Evolutionary conservation across 1,139 yeast genomes (phyloP), one percentile per base, ranked within the genome.

Genomic region (Debaryomyces fabryi): DNA sequence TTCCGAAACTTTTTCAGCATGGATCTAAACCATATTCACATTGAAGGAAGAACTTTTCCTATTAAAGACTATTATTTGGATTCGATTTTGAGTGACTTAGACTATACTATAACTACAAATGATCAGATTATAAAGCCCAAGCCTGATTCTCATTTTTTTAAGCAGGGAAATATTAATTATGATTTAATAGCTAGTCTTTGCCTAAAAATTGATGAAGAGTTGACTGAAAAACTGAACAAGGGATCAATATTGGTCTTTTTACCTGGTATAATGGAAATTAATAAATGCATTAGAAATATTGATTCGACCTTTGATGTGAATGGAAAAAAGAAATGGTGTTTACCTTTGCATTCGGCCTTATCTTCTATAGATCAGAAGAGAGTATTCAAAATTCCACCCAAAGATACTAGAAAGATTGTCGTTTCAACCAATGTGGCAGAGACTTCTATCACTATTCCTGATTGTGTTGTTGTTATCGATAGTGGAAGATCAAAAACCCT

Each of bases 21-120:
- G 56, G 64, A 68, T 1, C 66, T 82, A 44, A 71, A 78, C 25
- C 84, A 85, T 52, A 74, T 84, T 45, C 97, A 91, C 62, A 91
- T 93, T 49, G 90, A 86, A 60, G 99, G 99, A 1, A 75, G 98
- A 56, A 93, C 98, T 0, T 93, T 88, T 65, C 98, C 99, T 0
- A 93, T 93, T 39, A 65, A 80, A 44, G 97, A 91, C 60, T 72
- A 69, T 50, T 91, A 83, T 58, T 74, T 92, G 52, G 95, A 88
- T 46, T 79, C 81, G 15, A 74, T 90, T 21, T 68, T 92, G 34
- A 69, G 71, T 0, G 72, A 70, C 2, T 64, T 86, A 8, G 78
- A 85, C 51, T 87, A 82, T 54, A 69, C 79, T 37, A 76, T 86
- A 45, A 67, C 68, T 24, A 71, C 72, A 34, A 61, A 69, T 36